These are phyloP conservation scores for Neurospora sp. DNA, from an alignment of 495 filamentous ascomycete genomes.

Conservation along the genomic window DNA sequence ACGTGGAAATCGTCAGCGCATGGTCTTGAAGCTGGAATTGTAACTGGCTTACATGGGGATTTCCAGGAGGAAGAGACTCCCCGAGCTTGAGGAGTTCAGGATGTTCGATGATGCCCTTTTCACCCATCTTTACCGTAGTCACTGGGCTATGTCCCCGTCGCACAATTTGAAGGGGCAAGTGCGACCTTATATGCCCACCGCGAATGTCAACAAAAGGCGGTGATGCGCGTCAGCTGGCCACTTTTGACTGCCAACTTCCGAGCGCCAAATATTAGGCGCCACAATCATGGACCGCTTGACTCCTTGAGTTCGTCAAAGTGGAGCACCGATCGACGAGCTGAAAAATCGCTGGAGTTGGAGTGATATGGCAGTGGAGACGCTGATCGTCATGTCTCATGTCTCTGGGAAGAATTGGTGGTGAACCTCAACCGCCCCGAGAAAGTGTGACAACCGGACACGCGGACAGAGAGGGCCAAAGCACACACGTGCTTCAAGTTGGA, in stretches of 20 bases:
- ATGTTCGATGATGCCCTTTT: not conserved
- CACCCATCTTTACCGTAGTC: not conserved
- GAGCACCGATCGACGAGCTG: not conserved
- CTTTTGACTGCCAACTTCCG: not conserved
- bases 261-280: not conserved
- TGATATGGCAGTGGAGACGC: not conserved
- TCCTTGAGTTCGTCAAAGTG: not conserved
- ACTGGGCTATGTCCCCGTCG: not conserved
- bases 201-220: not conserved
- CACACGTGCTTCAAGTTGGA: not conserved
- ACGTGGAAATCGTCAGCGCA: not conserved
- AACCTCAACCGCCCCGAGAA: not conserved
- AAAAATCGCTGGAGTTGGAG: not conserved
- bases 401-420: not conserved
- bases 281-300: not conserved
- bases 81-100: constrained; percentile 9
- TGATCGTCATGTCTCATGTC: not conserved
- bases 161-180: not conserved
- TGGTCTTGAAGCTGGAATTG: too few relatives aligned
- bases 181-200: not conserved
- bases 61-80: constrained; percentile 4
- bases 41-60: constrained; percentile 12
- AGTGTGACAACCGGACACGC: not conserved
- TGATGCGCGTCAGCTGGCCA: not conserved
- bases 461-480: not conserved